A percentile compares a stretch with the other conserved stretches of the same genome.
Conservation (phyloP, 805 yeast genomes). For the Priceomyces medius region DNA sequence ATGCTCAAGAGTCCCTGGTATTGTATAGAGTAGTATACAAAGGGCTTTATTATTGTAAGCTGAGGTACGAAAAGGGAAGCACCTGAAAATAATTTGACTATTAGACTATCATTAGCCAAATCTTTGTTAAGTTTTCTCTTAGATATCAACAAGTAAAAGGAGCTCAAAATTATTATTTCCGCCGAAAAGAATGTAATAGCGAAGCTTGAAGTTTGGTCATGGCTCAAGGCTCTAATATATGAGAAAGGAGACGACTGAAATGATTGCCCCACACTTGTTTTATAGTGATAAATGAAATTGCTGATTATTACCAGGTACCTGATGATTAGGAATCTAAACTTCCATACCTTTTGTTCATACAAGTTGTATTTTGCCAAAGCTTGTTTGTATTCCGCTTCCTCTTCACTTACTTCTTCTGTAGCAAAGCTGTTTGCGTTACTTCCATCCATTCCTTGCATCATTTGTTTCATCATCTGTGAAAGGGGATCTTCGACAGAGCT, state of each 20-base stretch:
- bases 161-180: slow-evolving; percentile 33
- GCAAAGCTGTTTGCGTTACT: slow-evolving; percentile 6
- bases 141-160: slow-evolving; percentile 30
- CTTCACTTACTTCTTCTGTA: slow-evolving; percentile 9
- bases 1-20: slow-evolving; percentile 40
- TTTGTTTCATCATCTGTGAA: slow-evolving; percentile 32
- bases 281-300: slow-evolving; percentile 38
- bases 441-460: slow-evolving; percentile 15
- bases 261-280: slow-evolving; percentile 13
- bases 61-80: slow-evolving; percentile 37
- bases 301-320: slow-evolving; percentile 24
- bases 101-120: slow-evolving; percentile 24
- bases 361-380: slow-evolving; percentile 28
- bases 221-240: slow-evolving; percentile 21
- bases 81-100: slow-evolving; percentile 29
- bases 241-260: slow-evolving; percentile 28
- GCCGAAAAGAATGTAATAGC: slow-evolving; percentile 27
- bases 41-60: slow-evolving; percentile 25
- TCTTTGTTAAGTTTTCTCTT: slow-evolving; percentile 22
- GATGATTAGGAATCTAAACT: slow-evolving; percentile 30
- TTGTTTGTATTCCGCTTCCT: slow-evolving; percentile 26
- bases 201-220: slow-evolving; percentile 18
- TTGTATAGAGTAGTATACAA: slow-evolving; percentile 26
- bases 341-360: slow-evolving; percentile 33
- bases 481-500: neutral